phyloP scores from a whole-genome alignment of 2,329 filamentous ascomycete genomes.

The Colletotrichum zoysiae region DNA sequence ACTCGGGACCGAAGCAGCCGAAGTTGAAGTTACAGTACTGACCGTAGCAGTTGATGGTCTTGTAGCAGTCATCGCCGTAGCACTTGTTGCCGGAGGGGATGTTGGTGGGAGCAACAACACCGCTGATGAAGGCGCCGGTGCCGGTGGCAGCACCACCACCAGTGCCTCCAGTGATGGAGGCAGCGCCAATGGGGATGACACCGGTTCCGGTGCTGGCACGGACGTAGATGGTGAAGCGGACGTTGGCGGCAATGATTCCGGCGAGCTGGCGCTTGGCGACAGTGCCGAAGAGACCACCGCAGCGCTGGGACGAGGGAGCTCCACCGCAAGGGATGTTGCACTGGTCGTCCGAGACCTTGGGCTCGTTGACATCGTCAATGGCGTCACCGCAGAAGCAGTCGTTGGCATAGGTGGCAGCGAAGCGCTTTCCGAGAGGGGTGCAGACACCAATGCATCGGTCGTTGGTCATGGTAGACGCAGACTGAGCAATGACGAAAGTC shows the following conservation, averaged over 20 bases:
- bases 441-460: conserved; percentile 47
- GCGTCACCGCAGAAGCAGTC: conserved; percentile 46
- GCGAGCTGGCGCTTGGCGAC: conserved; percentile 23
- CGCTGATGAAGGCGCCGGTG: too few species aligned
- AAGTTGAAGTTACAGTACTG: conserved; percentile 49
- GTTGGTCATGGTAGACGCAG: conserved; percentile 43
- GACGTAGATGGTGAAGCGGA: conserved; percentile 39
- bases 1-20: conserved; percentile 46
- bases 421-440: conserved; percentile 30
- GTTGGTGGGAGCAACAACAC: neutral
- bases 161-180: neutral
- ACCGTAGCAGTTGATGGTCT: conserved; percentile 53
- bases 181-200: neutral
- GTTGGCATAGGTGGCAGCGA: conserved; percentile 22
- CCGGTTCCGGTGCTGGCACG: neutral
- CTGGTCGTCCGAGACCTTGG: conserved; percentile 23
- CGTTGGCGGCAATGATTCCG: neutral
- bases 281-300: conserved; percentile 53
- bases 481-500: conserved; percentile 43
- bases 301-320: conserved; percentile 51
- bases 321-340: conserved; percentile 59
- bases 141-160: conserved; percentile 1
- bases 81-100: conserved; percentile 29
- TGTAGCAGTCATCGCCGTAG: conserved; percentile 43
- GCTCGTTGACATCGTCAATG: conserved; percentile 35